phyloP scores from a whole-genome alignment of 257 asterid genomes.

The Apocynum venetum region DNA sequence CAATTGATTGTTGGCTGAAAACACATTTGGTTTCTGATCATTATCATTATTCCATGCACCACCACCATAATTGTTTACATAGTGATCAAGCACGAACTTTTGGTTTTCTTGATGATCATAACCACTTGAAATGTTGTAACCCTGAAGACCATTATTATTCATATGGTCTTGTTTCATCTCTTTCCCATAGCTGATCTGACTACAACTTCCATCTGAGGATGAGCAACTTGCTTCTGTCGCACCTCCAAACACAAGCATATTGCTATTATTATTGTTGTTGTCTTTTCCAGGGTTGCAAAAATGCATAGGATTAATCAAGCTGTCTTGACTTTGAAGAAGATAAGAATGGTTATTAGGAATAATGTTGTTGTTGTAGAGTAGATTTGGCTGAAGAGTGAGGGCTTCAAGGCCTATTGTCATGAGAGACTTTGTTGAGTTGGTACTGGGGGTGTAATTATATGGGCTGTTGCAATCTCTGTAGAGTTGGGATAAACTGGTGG shows the following conservation, averaged over 20 bases:
- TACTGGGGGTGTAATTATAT: no score
- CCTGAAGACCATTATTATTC: constrained; percentile 13
- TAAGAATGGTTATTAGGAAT: neutral
- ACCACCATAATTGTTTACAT: constrained; percentile 21
- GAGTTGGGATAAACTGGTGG: no score
- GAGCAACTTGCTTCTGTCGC: constrained; percentile 44
- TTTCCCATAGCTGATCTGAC: constrained; percentile 46
- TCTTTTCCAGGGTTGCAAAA: constrained; percentile 28
- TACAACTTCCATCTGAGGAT: constrained; percentile 60
- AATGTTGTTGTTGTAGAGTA: constrained; percentile 5
- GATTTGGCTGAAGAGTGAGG: constrained; percentile 29
- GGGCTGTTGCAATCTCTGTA: no score
- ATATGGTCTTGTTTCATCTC: constrained; percentile 51
- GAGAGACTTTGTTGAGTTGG: no score
- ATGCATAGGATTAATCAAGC: constrained; percentile 33
- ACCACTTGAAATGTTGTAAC: constrained; percentile 3
- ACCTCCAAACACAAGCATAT: constrained; percentile 48
- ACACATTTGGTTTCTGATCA: constrained; percentile 25
- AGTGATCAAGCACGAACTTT: constrained; percentile 36
- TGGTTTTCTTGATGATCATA: constrained; percentile 27
- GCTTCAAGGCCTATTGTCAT: constrained; percentile 10
- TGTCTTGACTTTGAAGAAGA: constrained; percentile 33
- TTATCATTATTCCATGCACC: constrained; percentile 9
- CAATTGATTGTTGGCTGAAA: constrained; percentile 23
- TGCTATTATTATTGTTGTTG: neutral